phyloP scores from a whole-genome alignment of 768 basidiomycete genomes.

The Mycena filopes region DNA sequence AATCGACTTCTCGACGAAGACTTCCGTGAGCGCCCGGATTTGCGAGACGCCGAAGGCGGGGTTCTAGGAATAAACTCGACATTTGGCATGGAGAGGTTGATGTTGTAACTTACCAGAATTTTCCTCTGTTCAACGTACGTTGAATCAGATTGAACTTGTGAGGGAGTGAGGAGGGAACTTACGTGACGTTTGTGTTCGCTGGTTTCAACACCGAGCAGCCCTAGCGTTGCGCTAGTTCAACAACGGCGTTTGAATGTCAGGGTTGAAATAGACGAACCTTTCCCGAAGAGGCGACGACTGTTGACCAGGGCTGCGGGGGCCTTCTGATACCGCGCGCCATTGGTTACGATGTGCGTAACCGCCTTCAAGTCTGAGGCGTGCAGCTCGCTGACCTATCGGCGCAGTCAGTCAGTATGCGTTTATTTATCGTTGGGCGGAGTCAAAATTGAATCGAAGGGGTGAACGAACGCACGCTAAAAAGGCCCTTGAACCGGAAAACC shows the following conservation, averaged over 20 bases:
- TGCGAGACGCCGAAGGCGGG: constrained; percentile 57
- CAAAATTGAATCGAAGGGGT: too few species aligned
- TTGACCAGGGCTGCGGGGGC: neutral
- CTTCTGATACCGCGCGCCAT: neutral
- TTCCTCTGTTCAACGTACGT: neutral
- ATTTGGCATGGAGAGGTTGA: neutral
- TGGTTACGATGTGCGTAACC: constrained; percentile 51
- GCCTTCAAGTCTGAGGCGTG: constrained; percentile 59
- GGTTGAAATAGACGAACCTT: neutral
- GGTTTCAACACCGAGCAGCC: neutral
- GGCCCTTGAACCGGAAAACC: constrained; percentile 1
- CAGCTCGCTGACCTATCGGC: constrained; percentile 49
- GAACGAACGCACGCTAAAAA: neutral
- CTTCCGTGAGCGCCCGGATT: constrained; percentile 49
- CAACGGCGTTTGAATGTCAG: neutral
- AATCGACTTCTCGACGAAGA: constrained; percentile 49
- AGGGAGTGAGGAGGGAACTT: neutral
- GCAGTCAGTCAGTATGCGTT: too few species aligned
- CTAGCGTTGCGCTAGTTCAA: too few species aligned
- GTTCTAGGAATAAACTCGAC: constrained; percentile 43
- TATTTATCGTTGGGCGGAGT: too few species aligned
- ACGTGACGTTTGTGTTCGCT: constrained; percentile 12
- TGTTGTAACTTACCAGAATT: neutral
- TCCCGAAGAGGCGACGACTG: neutral
- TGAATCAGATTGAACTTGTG: neutral